Evolutionary conservation across 805 yeast species (phyloP), one percentile per base, ranked within the genome.

Genomic region (Myxozyma sirexii): DNA sequence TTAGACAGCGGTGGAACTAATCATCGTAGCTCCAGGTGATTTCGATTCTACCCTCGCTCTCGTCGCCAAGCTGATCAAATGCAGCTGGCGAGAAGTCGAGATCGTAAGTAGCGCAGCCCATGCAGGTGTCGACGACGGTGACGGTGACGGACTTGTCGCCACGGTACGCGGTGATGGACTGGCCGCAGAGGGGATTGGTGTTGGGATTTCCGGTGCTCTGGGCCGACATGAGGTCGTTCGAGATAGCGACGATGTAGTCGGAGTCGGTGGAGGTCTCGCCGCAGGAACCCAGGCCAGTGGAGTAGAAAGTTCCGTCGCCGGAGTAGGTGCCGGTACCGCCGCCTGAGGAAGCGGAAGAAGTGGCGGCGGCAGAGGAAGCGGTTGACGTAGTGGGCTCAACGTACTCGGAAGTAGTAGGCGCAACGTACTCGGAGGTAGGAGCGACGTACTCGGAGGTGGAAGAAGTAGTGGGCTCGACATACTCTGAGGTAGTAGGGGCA

Each of bases 51-150:
- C 88, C 88, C 66, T 77, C 79, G 53, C 70, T 74, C 70, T 74
- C 71, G 67, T 78, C 81, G 15, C 86, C 87, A 61, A 84, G 72
- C 63, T 74, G 67, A 39, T 72, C 55, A 69, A 84, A 84, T 4
- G 88, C 88, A 57, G 81, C 69, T 7, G 87, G 87, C n/a, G 86
- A 81, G 57, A 84, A 76, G 67, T 84, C 88, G 60, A 84, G 78
- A 67, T 79, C 82, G 59, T 80, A 70, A 52, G 72, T 68, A 26
- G 71, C 63, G 68, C 88, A 84, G 24, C 82, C 85, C 55, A 75
- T 80, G 73, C 88, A 84, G 63, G 79, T 74, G 72, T 84, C 88
- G 41, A 77, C 80, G 51, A 84, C 84, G 23, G 80, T 79, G 50
- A 84, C 88, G 45, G 75, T 77, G 59, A 83, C 86, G 15, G 83